These are phyloP conservation scores for Sugiyamaella smithiae DNA, from an alignment of 805 yeast genomes.

Conservation along the genomic window DNA sequence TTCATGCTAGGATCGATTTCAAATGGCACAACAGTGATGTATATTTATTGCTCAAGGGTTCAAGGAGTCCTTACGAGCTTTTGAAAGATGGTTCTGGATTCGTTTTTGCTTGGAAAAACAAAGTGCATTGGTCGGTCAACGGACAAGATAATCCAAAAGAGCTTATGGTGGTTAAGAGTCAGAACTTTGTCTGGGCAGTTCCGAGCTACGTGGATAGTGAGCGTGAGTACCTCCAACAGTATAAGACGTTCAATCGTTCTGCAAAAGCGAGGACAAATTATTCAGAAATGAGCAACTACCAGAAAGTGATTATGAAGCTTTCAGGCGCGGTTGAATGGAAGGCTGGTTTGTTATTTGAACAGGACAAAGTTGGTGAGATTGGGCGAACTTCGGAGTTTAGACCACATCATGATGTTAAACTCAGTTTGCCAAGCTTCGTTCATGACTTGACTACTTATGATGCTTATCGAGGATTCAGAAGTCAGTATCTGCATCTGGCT, in stretches of 20 bases:
- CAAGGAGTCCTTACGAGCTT: slow-evolving; percentile 73
- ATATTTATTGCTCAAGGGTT: slow-evolving; percentile 54
- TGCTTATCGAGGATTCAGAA: slow-evolving; percentile 75
- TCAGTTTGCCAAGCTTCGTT: slow-evolving; percentile 55
- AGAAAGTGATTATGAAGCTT: slow-evolving; percentile 57
- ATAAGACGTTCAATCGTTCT: slow-evolving; percentile 34
- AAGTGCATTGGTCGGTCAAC: slow-evolving; percentile 61
- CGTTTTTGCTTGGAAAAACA: slow-evolving; percentile 63
- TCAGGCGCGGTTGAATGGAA: slow-evolving; percentile 73
- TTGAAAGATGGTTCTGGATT: slow-evolving; percentile 73
- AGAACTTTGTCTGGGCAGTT: slow-evolving; percentile 62
- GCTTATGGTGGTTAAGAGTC: slow-evolving; percentile 62
- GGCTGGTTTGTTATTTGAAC: slow-evolving; percentile 69
- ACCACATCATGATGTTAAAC: slow-evolving; percentile 62
- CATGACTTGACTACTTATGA: slow-evolving; percentile 57
- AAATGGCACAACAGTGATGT: slow-evolving; percentile 47
- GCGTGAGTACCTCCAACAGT: slow-evolving; percentile 26
- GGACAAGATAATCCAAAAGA: slow-evolving; percentile 63
- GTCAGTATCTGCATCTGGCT: slow-evolving; percentile 76
- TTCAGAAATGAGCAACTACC: slow-evolving; percentile 27
- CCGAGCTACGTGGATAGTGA: slow-evolving; percentile 65
- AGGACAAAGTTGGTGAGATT: slow-evolving; percentile 40
- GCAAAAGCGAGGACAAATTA: slow-evolving; percentile 23
- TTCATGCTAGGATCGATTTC: slow-evolving; percentile 69
- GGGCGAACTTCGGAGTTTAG: slow-evolving; percentile 46